Evolutionary conservation across 148 eudicot species (phyloP).

Genomic region (Dysphania ambrosioides): DNA sequence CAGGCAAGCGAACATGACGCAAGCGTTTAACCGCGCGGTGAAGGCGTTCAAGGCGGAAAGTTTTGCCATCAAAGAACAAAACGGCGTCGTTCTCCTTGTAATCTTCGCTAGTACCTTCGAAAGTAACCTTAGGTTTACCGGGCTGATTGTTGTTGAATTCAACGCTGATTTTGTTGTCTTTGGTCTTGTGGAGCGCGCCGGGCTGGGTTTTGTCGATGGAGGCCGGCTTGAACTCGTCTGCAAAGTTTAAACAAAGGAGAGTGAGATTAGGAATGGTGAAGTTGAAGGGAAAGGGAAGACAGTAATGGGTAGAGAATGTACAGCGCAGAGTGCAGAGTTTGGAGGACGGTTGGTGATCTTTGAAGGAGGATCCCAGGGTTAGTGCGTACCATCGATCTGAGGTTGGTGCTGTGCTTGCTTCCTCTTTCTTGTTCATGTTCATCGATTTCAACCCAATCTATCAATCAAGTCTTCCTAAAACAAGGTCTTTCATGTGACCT

Average conservation of each 20-base stretch:
- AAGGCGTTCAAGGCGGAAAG: constrained; percentile 73
- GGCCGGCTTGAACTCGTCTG: constrained; percentile 97
- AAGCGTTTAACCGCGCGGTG: constrained; percentile 81
- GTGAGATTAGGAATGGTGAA: neutral
- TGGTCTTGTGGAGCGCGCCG: constrained; percentile 65
- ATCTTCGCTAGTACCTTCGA: constrained; percentile 81
- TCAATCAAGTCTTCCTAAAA: neutral
- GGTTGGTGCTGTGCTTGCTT: constrained; percentile 62
- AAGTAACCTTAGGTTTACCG: constrained; percentile 75
- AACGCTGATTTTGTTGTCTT: constrained; percentile 75
- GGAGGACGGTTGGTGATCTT: constrained; percentile 70
- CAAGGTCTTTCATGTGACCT: no score
- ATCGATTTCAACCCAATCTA: neutral
- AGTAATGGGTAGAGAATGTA: constrained; percentile 13
- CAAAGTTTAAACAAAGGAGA: neutral
- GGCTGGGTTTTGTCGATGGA: constrained; percentile 85
- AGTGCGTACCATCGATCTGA: constrained; percentile 80
- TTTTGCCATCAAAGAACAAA: constrained; percentile 75
- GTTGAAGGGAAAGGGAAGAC: neutral
- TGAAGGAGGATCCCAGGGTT: constrained; percentile 84
- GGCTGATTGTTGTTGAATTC: constrained; percentile 73
- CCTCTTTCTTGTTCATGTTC: constrained; percentile 41
- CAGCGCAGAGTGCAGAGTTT: constrained; percentile 91
- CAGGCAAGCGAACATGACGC: constrained; percentile 67
- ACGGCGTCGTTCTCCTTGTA: constrained; percentile 91